Evolutionary conservation across 2,329 filamentous ascomycete genomes (phyloP), one percentile per base, ranked within the genome.

Genomic region (Neopestalotiopsis clavispora): DNA sequence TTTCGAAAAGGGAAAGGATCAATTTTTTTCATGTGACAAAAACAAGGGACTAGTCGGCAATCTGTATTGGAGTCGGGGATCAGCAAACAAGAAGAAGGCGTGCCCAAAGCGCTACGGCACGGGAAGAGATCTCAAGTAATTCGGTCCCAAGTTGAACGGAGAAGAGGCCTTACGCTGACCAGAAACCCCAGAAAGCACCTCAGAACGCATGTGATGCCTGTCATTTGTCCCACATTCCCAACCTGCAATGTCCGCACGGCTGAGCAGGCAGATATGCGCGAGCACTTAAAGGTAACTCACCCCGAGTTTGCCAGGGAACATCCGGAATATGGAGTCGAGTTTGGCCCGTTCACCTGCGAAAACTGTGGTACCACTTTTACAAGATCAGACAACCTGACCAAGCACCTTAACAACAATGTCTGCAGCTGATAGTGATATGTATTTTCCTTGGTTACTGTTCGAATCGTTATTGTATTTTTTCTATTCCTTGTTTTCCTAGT

Each of bases 181-280:
- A 38, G 23, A 0, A 6, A 23, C 0, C n/a, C 9, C 2, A 69
- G 68, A 10, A 69, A 67, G 30, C 68, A 69, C n/a, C 14, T 69
- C 1, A 61, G 23, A 12, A 65, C 23, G 28, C 68, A 69, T 13
- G n/a, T 28, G 0, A 32, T 32, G 12, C 68, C 68, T 5, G 68
- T 69, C 7, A 34, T 45, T n/a, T 69, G 68, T 3, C 68, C 68
- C 4, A 23, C 45, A 4, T 20, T 2, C 7, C 3, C 4, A 30
- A 5, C 9, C n/a, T 40, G 32, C 10, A 17, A 34, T 40, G 32
- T 14, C 13, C 14, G 13, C 52, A 28, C 20, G n/a, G 32, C 38
- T 40, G 20, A 49, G 32, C 65, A 49, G 13, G 40, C 59, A 10
- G 68, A 69, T 14, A 69, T 69, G 68, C 45, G 20, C 1, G 58